Conservation (phyloP, 176 grass and related monocot species). For the barley (Hordeum vulgare) region DNA sequence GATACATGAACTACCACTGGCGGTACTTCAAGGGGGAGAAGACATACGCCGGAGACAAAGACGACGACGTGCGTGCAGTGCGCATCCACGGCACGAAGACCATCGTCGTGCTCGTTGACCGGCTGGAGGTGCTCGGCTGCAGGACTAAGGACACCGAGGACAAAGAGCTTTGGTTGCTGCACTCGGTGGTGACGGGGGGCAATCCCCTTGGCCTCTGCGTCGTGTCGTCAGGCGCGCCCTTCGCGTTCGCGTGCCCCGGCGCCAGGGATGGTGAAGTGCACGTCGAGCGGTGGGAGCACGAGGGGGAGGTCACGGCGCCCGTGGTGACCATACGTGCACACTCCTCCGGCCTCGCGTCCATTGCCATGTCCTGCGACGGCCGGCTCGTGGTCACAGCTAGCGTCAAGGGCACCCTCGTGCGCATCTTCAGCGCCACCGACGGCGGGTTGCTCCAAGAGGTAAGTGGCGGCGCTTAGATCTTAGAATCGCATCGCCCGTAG, state of each 20-base stretch:
- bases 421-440: slow-evolving; percentile 45
- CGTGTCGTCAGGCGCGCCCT: slow-evolving; percentile 18
- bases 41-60: not conserved
- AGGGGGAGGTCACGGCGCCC: slow-evolving; percentile 19
- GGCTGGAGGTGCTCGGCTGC: slow-evolving; percentile 44
- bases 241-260: slow-evolving; percentile 54
- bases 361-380: slow-evolving; percentile 55
- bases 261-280: slow-evolving; percentile 34
- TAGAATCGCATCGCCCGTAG: not conserved
- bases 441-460: slow-evolving; percentile 65
- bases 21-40: not conserved
- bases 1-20: slow-evolving; percentile 21
- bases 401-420: slow-evolving; percentile 56
- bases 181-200: slow-evolving; percentile 42
- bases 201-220: slow-evolving; percentile 48
- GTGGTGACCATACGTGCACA: slow-evolving; percentile 40
- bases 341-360: slow-evolving; percentile 46
- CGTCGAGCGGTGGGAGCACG: slow-evolving; percentile 49
- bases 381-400: slow-evolving; percentile 62
- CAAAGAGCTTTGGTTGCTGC: slow-evolving; percentile 19
- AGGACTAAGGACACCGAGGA: not conserved
- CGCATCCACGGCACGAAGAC: slow-evolving; percentile 42
- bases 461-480: not conserved
- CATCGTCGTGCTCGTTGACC: slow-evolving; percentile 44
- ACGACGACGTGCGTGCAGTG: slow-evolving; percentile 29